These are phyloP conservation scores for Fusarium burgessii DNA, from an alignment of 2,329 filamentous ascomycete genomes.

Conservation along the genomic window DNA sequence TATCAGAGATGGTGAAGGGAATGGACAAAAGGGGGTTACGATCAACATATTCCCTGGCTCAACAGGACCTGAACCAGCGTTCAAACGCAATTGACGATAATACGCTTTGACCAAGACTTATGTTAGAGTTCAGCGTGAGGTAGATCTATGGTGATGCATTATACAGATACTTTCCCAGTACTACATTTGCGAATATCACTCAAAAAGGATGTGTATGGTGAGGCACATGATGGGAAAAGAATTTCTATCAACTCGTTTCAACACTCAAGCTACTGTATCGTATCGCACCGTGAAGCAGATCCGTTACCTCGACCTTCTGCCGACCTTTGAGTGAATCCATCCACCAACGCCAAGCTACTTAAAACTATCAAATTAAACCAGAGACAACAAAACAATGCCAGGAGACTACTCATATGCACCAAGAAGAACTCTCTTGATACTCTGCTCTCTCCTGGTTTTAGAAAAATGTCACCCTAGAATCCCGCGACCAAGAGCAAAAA, in stretches of 20 bases:
- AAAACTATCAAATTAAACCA: constrained; percentile 36
- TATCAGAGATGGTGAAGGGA: neutral
- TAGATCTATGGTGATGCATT: neutral
- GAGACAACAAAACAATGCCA: constrained; percentile 20
- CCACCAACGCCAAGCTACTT: constrained; percentile 47
- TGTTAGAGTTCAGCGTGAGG: neutral
- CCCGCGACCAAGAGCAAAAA: constrained; percentile 8
- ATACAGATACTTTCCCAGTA: neutral
- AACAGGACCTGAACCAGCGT: constrained; percentile 13
- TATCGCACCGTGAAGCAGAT: constrained; percentile 32
- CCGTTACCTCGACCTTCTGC: constrained; percentile 18
- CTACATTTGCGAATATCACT: neutral
- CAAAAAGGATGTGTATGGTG: neutral
- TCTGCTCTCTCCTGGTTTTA: constrained; percentile 12
- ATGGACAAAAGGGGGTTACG: neutral
- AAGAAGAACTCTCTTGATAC: constrained; percentile 16
- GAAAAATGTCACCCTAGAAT: constrained; percentile 18
- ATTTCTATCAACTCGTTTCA: constrained; percentile 26
- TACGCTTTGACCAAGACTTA: neutral
- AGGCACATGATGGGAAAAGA: neutral
- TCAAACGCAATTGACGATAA: neutral
- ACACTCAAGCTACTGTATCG: constrained; percentile 37
- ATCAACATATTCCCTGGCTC: neutral
- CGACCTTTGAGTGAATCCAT: constrained; percentile 38
- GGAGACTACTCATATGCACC: constrained; percentile 28